A percentile compares a stretch with the other conserved stretches of the same genome.
Conservation (phyloP, 306 rosid species). For the Albizia julibrissin region DNA sequence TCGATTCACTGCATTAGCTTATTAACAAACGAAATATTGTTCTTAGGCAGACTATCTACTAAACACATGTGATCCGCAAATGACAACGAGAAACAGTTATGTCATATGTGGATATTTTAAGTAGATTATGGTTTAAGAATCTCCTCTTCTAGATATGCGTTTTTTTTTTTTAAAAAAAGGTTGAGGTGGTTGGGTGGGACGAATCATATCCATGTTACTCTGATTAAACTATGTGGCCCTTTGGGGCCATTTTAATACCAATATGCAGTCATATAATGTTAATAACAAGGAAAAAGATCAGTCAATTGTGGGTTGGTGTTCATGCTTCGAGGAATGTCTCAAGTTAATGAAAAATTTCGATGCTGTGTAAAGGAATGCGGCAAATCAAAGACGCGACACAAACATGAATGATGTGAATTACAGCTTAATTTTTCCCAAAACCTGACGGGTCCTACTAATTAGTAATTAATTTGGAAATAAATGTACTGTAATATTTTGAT, state of each 20-base stretch:
- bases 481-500: not conserved
- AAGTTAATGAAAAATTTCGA: not conserved
- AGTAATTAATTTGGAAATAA: not conserved
- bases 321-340: not conserved
- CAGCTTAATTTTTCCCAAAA: not conserved
- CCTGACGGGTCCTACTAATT: not conserved
- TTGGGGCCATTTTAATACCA: not conserved
- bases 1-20: conserved; percentile 43
- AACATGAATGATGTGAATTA: too few species aligned
- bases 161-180: too few species aligned
- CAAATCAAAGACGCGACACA: not conserved
- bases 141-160: not conserved
- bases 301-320: not conserved
- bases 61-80: not conserved
- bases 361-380: not conserved
- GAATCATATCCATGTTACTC: not conserved
- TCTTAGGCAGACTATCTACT: not conserved
- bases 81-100: not conserved
- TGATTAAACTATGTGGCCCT: not conserved
- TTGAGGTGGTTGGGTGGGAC: not conserved
- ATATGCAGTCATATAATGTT: not conserved
- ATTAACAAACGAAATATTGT: conserved; percentile 13
- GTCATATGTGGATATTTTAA: not conserved
- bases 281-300: not conserved
- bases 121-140: not conserved